Percentiles rank a stretch among this genome's conserved stretches.
Conservation (phyloP, 352 stramenopile species). For the Pythium utonaiense region DNA sequence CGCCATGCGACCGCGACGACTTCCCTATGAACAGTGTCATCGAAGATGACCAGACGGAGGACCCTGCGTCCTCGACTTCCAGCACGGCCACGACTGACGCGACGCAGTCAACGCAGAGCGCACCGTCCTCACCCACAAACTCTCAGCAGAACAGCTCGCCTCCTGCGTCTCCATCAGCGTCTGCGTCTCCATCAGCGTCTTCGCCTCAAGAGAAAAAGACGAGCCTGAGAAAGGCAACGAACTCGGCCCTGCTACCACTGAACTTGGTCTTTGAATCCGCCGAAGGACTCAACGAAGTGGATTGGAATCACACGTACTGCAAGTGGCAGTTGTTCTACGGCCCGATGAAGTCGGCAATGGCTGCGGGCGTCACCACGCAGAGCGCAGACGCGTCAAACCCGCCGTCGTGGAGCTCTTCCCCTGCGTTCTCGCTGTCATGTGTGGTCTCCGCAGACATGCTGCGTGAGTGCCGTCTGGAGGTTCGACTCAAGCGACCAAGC, state of each 20-base stretch:
- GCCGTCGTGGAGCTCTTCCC: constrained; percentile 11
- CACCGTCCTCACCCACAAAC: constrained; percentile 1
- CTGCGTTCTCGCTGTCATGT: constrained; percentile 6
- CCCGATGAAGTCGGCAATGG: constrained; percentile 5
- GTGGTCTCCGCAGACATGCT: constrained; percentile 17
- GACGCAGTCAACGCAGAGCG: not conserved
- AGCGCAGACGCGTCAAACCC: not conserved
- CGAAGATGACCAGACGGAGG: not conserved
- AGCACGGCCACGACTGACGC: not conserved
- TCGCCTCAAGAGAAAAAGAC: not conserved
- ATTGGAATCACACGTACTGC: constrained; percentile 23
- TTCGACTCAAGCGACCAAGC: constrained; percentile 18
- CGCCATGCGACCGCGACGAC: constrained; percentile 23
- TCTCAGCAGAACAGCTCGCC: not conserved
- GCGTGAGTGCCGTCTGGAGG: constrained; percentile 13
- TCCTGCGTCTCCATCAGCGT: not conserved
- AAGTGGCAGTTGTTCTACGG: constrained; percentile 22
- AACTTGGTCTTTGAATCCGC: constrained; percentile 7
- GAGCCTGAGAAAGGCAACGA: not conserved
- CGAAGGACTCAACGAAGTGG: constrained; percentile 8
- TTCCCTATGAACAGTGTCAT: constrained; percentile 11
- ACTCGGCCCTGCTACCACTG: not conserved
- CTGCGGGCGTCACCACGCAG: constrained; percentile 1
- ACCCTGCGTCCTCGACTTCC: not conserved
- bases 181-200: not conserved